A percentile compares a stretch with the other conserved stretches of the same genome.
Evolutionary conservation across 2,329 filamentous ascomycete species (phyloP).

Genomic region (Geosmithia morbida): DNA sequence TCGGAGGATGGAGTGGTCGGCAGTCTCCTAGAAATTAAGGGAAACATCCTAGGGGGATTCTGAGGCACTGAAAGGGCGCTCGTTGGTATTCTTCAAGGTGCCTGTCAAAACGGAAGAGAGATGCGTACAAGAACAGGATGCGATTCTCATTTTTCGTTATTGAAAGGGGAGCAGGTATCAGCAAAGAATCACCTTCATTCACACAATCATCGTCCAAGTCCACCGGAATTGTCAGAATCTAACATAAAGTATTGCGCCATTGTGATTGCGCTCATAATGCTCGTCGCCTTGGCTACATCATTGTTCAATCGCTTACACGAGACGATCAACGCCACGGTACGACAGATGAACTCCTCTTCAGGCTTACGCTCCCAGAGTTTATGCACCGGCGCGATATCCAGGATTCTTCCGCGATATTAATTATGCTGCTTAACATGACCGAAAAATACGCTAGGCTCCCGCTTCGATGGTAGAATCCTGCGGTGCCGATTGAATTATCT

Average conservation of each 20-base stretch:
- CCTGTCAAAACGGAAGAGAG: background rate
- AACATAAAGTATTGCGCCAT: background rate
- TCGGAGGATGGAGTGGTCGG: background rate
- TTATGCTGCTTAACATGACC: conserved; percentile 20
- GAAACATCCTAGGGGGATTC: background rate
- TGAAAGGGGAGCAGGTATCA: background rate
- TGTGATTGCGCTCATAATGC: background rate
- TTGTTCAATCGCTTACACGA: background rate
- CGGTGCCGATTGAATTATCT: background rate
- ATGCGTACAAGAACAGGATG: background rate
- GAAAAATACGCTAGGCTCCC: conserved; percentile 20
- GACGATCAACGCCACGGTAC: conserved; percentile 1
- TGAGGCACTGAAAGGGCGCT: background rate
- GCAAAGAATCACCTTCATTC: background rate
- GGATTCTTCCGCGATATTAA: conserved; percentile 18
- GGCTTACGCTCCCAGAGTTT: conserved; percentile 21
- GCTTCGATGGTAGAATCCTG: conserved; percentile 10
- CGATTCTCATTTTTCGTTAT: background rate
- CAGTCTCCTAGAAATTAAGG: background rate
- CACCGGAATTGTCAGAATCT: background rate
- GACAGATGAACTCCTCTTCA: conserved; percentile 28
- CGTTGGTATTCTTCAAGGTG: background rate
- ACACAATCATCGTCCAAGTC: background rate
- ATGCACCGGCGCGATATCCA: conserved; percentile 15
- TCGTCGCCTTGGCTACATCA: background rate